Base-by-base conservation (phyloP, 2,329 filamentous ascomycete species). In the Talaromyces sp. region DNA sequence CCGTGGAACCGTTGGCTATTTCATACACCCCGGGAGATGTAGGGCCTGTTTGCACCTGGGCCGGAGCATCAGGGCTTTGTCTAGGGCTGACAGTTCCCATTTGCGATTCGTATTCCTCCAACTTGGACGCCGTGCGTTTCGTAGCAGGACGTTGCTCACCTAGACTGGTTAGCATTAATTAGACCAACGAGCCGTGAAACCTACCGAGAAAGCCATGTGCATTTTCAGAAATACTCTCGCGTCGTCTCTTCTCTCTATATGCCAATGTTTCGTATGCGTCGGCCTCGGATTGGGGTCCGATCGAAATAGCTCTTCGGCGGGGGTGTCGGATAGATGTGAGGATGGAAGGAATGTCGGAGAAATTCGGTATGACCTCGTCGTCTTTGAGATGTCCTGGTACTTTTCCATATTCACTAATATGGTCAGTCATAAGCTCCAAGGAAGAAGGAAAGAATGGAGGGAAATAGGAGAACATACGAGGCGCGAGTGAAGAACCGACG, bases 201-300 rank as follows among this genome's bases (percentile, higher is more conserved):
- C n/a, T 29, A 68, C 58, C 63, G 31, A 65, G 47, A 56, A 63
- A 22, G 25, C 56, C 58, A 19, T 58, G 45, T 31, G 51, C 53
- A 22, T 69, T 68, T 8, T 79, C 81, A n/a, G 81, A 83, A 27
- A 83, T 79, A 71, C 86, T 89, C 71, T 89, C 86, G 61, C 86
- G 82, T 64, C 88, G 80, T 65, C 83, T 82, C 69, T 89, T 86
- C 70, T 97, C 92, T 22, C 94, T 89, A 74, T 97, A 97, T 5
- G 94, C 95, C 58, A 99, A 83, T 22, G 93, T 92, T 80, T 99
- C 95, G 79, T 97, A 97, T 27, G 93, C 95, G 79, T 99, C 95
- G 1, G 95, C 95, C 67, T 93, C 93, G 54, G 93, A 97, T 79
- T 98, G 95, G 1, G 95, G 95, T 0, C 95, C 95, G 62, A 98